phyloP scores from a whole-genome alignment of 176 grass and related monocot genomes.

The Lolium multiflorum region DNA sequence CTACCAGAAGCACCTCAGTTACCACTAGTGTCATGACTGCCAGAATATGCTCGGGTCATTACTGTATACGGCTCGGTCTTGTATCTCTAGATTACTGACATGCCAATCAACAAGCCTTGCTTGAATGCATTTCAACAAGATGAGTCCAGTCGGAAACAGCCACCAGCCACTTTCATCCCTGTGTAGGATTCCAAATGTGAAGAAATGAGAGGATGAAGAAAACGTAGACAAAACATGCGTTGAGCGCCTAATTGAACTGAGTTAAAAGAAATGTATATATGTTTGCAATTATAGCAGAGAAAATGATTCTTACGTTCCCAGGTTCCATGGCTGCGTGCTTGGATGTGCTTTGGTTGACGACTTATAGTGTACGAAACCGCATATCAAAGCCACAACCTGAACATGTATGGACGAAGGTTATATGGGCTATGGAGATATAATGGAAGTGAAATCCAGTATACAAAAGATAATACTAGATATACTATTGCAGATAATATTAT shows the following conservation, averaged over 20 bases:
- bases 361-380: conserved; percentile 96
- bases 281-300: neutral
- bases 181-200: conserved; percentile 33
- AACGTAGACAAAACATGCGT: neutral
- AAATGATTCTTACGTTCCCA: conserved; percentile 83
- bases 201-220: conserved; percentile 2
- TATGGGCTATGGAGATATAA: conserved; percentile 22
- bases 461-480: neutral
- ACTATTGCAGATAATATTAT: conserved; percentile 4
- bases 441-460: neutral
- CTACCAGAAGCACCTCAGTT: conserved; percentile 55
- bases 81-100: conserved; percentile 97
- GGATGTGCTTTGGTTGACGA: conserved; percentile 86
- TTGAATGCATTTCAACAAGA: conserved; percentile 97
- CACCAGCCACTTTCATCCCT: conserved; percentile 99
- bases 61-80: conserved; percentile 94
- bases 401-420: conserved; percentile 21
- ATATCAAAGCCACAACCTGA: conserved; percentile 91
- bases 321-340: conserved; percentile 84
- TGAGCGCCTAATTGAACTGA: neutral
- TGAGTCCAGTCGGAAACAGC: conserved; percentile 82
- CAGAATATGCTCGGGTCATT: conserved; percentile 89
- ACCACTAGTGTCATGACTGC: conserved; percentile 74
- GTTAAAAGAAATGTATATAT: conserved; percentile 12
- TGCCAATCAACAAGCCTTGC: conserved; percentile 99